Conservation (phyloP, 805 yeast genomes). For the Pichia kluyveri region DNA sequence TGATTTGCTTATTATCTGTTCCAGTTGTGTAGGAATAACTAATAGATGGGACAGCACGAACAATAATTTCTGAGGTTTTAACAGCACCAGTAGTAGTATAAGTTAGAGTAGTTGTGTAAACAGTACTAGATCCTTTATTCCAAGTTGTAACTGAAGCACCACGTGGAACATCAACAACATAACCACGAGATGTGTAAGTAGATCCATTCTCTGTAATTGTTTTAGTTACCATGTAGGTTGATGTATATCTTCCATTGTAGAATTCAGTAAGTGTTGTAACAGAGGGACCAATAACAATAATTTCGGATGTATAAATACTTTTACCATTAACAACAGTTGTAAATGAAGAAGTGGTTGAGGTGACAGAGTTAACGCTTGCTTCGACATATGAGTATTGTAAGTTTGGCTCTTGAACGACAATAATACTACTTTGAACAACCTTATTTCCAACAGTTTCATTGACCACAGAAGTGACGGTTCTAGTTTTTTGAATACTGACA, state of each 20-base stretch:
- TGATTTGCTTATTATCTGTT: neutral
- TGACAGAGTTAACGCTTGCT: neutral
- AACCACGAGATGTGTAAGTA: neutral
- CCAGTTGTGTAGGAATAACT: neutral
- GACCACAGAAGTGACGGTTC: neutral
- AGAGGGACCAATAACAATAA: slow-evolving; percentile 4
- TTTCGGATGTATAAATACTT: neutral
- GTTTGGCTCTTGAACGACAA: slow-evolving; percentile 2
- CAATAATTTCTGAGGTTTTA: neutral
- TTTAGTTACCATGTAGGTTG: neutral
- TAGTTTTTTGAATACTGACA: neutral
- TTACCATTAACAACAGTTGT: neutral
- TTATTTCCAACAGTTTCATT: neutral
- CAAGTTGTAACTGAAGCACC: neutral
- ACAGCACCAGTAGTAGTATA: neutral
- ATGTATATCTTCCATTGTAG: neutral
- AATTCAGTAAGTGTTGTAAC: neutral
- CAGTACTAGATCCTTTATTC: neutral
- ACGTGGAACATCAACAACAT: neutral
- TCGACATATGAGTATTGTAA: slow-evolving; percentile 1
- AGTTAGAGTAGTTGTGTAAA: neutral
- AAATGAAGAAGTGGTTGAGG: neutral
- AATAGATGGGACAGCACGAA: neutral
- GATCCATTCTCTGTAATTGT: neutral
- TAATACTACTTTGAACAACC: neutral